Percentiles rank a stretch among this genome's conserved stretches.
phyloP scores from a whole-genome alignment of 2,329 filamentous ascomycete species.

The Pseudogymnoascus sp. region DNA sequence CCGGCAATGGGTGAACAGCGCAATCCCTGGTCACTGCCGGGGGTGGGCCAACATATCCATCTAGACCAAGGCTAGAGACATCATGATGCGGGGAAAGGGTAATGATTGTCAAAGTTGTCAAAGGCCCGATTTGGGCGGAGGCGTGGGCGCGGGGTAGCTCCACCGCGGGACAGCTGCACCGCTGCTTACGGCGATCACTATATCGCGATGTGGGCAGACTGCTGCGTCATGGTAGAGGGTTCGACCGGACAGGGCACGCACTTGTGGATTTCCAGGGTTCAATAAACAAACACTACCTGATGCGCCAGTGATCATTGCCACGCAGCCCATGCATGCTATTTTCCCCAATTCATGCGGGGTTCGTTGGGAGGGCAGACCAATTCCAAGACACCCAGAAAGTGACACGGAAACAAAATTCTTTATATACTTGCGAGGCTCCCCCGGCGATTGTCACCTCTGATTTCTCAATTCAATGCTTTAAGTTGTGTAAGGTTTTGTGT shows the following conservation, averaged over 20 bases:
- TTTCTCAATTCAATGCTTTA: neutral
- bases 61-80: neutral
- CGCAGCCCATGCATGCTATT: neutral
- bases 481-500: neutral
- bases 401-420: neutral
- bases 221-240: neutral
- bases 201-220: neutral
- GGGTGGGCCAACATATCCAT: neutral
- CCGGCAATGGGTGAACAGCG: neutral
- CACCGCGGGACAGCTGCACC: neutral
- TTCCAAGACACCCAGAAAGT: neutral
- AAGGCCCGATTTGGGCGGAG: neutral
- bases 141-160: neutral
- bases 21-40: neutral
- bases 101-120: neutral
- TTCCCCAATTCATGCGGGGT: neutral
- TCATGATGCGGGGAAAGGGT: neutral
- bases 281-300: conserved; percentile 5
- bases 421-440: neutral
- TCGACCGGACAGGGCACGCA: neutral
- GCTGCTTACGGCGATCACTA: conserved; percentile 5
- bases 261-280: neutral
- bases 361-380: neutral
- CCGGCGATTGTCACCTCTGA: neutral
- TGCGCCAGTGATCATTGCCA: neutral